Conservation (phyloP, 345 rosid species). For the Sisymbrium altissimum region DNA sequence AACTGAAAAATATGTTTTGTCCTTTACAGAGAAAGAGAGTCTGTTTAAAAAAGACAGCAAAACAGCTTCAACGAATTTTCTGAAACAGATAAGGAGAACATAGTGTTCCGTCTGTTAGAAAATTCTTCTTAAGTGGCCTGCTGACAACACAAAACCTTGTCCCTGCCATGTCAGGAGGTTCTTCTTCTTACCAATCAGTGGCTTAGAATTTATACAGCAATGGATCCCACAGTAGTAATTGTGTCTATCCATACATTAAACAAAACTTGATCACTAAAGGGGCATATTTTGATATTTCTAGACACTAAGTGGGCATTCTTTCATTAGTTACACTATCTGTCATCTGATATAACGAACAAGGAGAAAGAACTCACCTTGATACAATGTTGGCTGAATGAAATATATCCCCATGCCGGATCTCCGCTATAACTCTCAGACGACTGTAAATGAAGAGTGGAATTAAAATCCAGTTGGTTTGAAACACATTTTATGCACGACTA, state of each 20-base stretch:
- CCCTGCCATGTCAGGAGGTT: slow-evolving; percentile 21
- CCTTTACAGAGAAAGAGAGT: background rate
- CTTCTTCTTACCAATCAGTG: slow-evolving; percentile 5
- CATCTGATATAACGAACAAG: slow-evolving; percentile 11
- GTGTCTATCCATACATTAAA: slow-evolving; percentile 22
- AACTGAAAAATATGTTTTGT: background rate
- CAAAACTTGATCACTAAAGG: slow-evolving; percentile 10
- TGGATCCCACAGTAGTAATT: slow-evolving; percentile 15
- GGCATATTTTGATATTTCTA: background rate
- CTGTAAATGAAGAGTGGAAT: slow-evolving; percentile 40
- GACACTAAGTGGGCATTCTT: background rate
- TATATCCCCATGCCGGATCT: slow-evolving; percentile 87
- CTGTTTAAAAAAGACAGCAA: background rate
- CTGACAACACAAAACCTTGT: slow-evolving; percentile 6
- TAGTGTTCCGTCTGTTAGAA: background rate
- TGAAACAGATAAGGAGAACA: background rate
- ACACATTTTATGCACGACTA: background rate
- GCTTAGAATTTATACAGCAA: slow-evolving; percentile 26
- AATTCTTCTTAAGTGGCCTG: background rate
- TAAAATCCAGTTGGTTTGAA: slow-evolving; percentile 4
- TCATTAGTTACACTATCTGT: background rate
- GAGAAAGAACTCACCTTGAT: slow-evolving; percentile 61
- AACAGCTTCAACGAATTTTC: background rate
- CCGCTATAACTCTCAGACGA: slow-evolving; percentile 94
- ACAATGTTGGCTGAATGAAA: slow-evolving; percentile 99